phyloP scores from a whole-genome alignment of 768 basidiomycete species.

The Tephrocybe sp. region DNA sequence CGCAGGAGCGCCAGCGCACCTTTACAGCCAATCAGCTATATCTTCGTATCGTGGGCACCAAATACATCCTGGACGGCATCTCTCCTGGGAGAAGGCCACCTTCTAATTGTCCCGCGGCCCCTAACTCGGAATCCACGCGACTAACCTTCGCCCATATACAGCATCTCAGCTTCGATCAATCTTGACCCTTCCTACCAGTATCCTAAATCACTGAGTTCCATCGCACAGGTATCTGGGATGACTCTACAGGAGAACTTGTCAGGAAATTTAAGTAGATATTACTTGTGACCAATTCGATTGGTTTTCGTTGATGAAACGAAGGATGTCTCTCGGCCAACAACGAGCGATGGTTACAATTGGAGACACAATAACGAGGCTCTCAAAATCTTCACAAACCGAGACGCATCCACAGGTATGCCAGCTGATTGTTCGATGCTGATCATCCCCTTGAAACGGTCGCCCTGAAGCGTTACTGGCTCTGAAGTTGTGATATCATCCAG shows the following conservation, averaged over 20 bases:
- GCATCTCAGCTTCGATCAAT: constrained; percentile 42
- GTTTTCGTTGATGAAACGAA: constrained; percentile 10
- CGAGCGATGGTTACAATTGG: constrained; percentile 42
- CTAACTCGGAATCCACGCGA: neutral
- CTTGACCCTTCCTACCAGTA: constrained; percentile 47
- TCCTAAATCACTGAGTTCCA: constrained; percentile 42
- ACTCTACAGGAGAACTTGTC: constrained; percentile 31
- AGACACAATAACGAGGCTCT: constrained; percentile 37
- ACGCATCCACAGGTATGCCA: constrained; percentile 30
- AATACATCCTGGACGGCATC: constrained; percentile 12
- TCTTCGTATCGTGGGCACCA: constrained; percentile 35
- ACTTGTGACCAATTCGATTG: neutral
- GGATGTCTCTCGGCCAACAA: constrained; percentile 40
- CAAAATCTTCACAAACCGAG: constrained; percentile 36
- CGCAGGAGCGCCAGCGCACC: neutral
- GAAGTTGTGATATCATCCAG: constrained; percentile 34
- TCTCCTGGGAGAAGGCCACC: constrained; percentile 9
- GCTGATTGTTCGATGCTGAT: constrained; percentile 5
- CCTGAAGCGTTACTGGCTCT: constrained; percentile 38
- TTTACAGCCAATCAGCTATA: constrained; percentile 35
- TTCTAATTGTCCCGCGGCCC: constrained; percentile 37
- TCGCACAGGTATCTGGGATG: constrained; percentile 25
- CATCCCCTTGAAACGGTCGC: neutral
- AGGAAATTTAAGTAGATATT: constrained; percentile 37
- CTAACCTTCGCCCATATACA: constrained; percentile 31